Evolutionary conservation across 2,329 filamentous ascomycete genomes (phyloP).

Genomic region (Stagonosporopsis chrysanthemi): DNA sequence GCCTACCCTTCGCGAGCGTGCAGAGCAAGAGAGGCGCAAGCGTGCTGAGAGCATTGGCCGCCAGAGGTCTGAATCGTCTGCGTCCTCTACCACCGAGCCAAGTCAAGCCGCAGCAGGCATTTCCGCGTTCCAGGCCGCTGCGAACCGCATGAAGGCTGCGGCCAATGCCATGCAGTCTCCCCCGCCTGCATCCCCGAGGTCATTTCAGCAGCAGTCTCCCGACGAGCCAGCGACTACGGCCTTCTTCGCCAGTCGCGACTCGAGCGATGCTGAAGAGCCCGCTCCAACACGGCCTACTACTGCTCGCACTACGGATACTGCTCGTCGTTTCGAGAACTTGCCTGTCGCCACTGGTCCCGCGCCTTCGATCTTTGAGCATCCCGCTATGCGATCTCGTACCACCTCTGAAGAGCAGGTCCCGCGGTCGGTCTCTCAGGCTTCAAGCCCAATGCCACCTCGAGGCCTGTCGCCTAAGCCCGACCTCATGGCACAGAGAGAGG

Average conservation of each 20-base stretch:
- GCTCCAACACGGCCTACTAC: conserved; percentile 22
- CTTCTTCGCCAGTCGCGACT: conserved; percentile 42
- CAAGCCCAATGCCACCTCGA: conserved; percentile 8
- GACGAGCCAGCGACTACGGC: conserved; percentile 30
- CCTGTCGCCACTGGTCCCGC: conserved; percentile 44
- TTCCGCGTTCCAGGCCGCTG: conserved; percentile 57
- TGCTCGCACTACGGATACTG: conserved; percentile 26
- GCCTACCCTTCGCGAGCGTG: conserved; percentile 44
- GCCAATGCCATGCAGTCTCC: conserved; percentile 28
- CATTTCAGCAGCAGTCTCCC: conserved; percentile 23
- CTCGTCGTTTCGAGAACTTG: conserved; percentile 44
- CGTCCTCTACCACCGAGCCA: conserved; percentile 36
- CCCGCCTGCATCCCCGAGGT: conserved; percentile 2
- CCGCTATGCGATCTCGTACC: conserved; percentile 45
- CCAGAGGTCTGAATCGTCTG: conserved; percentile 35
- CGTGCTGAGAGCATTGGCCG: conserved; percentile 38
- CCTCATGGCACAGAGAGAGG: conserved; percentile 34
- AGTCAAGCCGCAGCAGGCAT: conserved; percentile 48
- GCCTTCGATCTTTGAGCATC: conserved; percentile 48
- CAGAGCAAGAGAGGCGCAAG: conserved; percentile 45
- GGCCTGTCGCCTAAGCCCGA: conserved; percentile 20
- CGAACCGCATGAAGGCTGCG: conserved; percentile 52
- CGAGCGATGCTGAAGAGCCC: conserved; percentile 45
- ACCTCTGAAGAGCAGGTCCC: conserved; percentile 31
- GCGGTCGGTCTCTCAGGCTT: conserved; percentile 18